Evolutionary conservation across 495 filamentous ascomycete species (phyloP), one percentile per base, ranked within the genome.

Genomic region (Daldinia concentrica): DNA sequence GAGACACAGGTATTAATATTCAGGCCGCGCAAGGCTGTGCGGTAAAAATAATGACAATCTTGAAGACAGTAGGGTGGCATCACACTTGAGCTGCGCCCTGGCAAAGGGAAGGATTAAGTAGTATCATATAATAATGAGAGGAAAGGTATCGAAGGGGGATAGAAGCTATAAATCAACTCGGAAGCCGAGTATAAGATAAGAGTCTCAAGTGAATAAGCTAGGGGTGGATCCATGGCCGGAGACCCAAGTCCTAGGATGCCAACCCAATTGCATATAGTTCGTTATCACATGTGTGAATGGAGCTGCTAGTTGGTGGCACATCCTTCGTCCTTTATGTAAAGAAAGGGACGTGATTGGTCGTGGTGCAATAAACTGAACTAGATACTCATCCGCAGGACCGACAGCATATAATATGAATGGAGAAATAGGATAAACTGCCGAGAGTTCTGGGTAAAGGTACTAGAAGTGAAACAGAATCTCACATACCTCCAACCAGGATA

Each of bases 11-110:
- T 94, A 78, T 88, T 84, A 63, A 96, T 90, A 67, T 91, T 94
- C 41, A 95, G 83, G 78, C 93, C 88, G 83, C 90, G 91, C 79
- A 95, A 81, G 72, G 92, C 90, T 75, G 88, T 94, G 84, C 91
- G 91, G 85, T 92, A 94, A 85, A 96, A 96, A 80, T 95, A 95
- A 78, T 95, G 93, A 77, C 92, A 96, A 78, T 96, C 91, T 85
- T 95, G 91, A 54, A 91, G 84, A 79, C 83, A 96, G 79, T 93
- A 95, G 68, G 86, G 81, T 82, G 92, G 92, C 92, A 95, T 95
- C 78, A 80, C 82, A 83, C 79, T 81, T 61, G 77, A 77, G 58
- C 34, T 65, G 37, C 27, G 64, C 62, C 60, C 56, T 51, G 50
- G 43, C 73, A 66, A 29, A 41, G 50, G 50, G 55, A 29, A n/a